Evolutionary conservation across 1,284 basidiomycete species (phyloP), one percentile per base, ranked within the genome.

Genomic region (Ceraceosorus guamensis): DNA sequence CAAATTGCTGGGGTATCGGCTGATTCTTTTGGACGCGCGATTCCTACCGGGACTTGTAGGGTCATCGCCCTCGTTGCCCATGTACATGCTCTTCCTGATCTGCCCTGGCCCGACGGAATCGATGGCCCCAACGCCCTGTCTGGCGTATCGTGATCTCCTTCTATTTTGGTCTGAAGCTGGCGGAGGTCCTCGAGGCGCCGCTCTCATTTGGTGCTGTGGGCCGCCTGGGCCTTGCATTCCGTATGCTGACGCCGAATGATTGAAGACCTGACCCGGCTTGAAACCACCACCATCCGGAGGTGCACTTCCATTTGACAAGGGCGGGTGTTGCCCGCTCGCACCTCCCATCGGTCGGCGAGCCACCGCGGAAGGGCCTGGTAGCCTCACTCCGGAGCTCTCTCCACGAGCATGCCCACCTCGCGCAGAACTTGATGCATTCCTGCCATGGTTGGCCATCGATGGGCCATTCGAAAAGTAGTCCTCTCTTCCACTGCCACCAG

Each of bases 71-170:
- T 56, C 50, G 14, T 30, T 32, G 3, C 33, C 30, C 34, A 52
- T 16, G 53, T 48, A 57, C 50, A 57, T 48, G 18, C 48, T 52
- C 35, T 57, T 57, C n/a, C 56, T 50, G 32, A 57, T 30, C 18
- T 47, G 44, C 43, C 56, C 56, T n/a, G 56, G 56, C 48, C 56
- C 56, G 16, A 57, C 50, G 14, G 50, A 53, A 31, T 57, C 56
- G 16, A 57, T 57, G 30, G 46, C 11, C 10, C 35, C 7, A 32
- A 32, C 43, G 33, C 46, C 49, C 8, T 50, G 44, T 14, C 56
- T 50, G n/a, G 52, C 44, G 41, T 57, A 57, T 16, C 52, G 46
- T 18, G 56, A 57, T 8, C 48, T 46, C 39, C 50, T 18, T n/a
- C 56, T 37, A 13, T 18, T 54, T 34, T 41, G 43, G 5, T 54